Conservation (phyloP, 2,329 filamentous ascomycete species). For the Colletotrichum zoysiae region DNA sequence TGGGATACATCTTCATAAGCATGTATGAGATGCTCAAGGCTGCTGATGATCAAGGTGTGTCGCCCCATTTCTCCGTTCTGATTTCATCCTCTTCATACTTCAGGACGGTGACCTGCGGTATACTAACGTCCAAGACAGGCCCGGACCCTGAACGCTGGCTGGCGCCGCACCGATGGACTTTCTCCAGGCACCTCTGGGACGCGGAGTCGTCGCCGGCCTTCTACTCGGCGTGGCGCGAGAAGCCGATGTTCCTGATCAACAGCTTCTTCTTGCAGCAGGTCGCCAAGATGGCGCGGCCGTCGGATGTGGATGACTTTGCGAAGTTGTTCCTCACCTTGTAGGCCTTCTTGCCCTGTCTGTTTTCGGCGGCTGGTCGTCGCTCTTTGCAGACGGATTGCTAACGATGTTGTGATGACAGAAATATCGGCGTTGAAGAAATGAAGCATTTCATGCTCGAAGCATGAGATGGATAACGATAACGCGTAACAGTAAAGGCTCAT, state of each 20-base stretch:
- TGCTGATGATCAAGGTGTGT: conserved; percentile 42
- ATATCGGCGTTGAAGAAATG: conserved; percentile 40
- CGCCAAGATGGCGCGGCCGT: conserved; percentile 52
- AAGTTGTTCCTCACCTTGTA: conserved; percentile 54
- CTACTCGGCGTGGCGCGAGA: conserved; percentile 58
- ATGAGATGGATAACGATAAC: conserved; percentile 2
- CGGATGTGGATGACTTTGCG: conserved; percentile 57
- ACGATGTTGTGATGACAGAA: conserved; percentile 10
- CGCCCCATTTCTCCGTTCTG: background rate
- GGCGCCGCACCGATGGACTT: conserved; percentile 49
- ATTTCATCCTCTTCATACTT: conserved; percentile 14
- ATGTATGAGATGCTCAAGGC: conserved; percentile 52
- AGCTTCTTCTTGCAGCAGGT: conserved; percentile 53
- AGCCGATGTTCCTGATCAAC: conserved; percentile 53
- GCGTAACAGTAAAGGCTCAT: background rate
- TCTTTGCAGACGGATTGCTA: background rate
- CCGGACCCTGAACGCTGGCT: conserved; percentile 42
- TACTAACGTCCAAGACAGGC: background rate
- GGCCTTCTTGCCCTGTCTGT: conserved; percentile 42
- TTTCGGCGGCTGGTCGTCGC: background rate
- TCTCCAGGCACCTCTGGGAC: conserved; percentile 59
- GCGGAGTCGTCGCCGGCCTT: conserved; percentile 57
- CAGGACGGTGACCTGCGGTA: background rate
- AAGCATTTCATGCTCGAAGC: conserved; percentile 41
- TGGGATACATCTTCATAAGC: conserved; percentile 50